Base-by-base conservation (phyloP, 2,329 filamentous ascomycete species). In the Coniochaeta sp. region DNA sequence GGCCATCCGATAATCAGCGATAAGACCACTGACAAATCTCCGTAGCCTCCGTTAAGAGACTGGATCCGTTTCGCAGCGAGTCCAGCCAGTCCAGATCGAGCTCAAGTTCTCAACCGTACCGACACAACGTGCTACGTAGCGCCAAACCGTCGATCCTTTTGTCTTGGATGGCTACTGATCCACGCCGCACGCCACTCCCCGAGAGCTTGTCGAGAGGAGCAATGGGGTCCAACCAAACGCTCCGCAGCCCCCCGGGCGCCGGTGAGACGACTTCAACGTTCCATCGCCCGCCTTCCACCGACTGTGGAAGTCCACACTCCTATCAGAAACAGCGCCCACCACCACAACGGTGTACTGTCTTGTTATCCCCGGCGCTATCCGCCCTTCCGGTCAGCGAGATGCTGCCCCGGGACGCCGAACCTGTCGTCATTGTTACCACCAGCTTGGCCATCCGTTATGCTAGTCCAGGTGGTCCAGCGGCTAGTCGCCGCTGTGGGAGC, bases 401-500 rank as follows among this genome's bases (percentile, higher is more conserved):
- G 38, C 38, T 42, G 38, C n/a, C 38, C 27, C 38, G n/a, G 38
- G 26, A 26, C 45, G 30, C 45, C 45, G 28, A 31, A n/a, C 22
- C 38, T 48, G 45, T 48, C 45, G 45, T 48, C 45, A 48, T 31
- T 48, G 45, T 48, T 48, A 48, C 45, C 38, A 42, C 22, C 38
- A 42, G 38, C 38, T 12, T 42, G 38, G 38, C 22, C 26, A 18
- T 26, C 20, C 38, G n/a, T 42, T 42, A 13, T 12, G 20, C 38
- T 42, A 42, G 38, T 42, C 20, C 22, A 24, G 38, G n/a, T 18
- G 38, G 38, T 26, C 31, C 27, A 12, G 27, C 12, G 27, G 27
- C 27, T 42, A 42, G 38, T 42, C 18, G 38, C 38, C 38, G 38
- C 10, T 9, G 33, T 42, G 18, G 14, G 16, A n/a, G 12, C 31